Evolutionary conservation across 805 yeast genomes (phyloP).

Genomic region (Lipomyces sp.): DNA sequence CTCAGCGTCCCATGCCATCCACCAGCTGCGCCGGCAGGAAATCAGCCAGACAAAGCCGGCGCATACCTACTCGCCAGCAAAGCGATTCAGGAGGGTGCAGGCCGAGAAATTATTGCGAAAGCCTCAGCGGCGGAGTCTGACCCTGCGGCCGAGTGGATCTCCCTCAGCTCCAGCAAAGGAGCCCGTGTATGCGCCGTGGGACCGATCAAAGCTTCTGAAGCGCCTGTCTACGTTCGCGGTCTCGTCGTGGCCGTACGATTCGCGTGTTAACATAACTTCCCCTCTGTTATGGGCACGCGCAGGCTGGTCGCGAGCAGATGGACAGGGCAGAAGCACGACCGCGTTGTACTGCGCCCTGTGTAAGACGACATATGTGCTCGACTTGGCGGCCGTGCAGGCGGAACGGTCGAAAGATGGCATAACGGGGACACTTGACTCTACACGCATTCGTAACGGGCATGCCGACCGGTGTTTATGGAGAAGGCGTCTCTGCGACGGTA

Average conservation of each 20-base stretch:
- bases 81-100: slow-evolving; percentile 12
- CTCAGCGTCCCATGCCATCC: slow-evolving; percentile 3
- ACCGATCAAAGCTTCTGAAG: slow-evolving; percentile 11
- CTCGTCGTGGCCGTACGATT: slow-evolving; percentile 10
- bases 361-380: background rate
- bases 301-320: slow-evolving; percentile 19
- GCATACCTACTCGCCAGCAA: slow-evolving; percentile 12
- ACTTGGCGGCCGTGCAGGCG: background rate
- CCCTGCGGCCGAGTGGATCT: background rate
- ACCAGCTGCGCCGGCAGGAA: too few relatives aligned
- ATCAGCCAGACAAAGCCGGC: background rate
- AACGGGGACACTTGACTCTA: slow-evolving; percentile 2
- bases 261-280: slow-evolving; percentile 8
- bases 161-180: background rate
- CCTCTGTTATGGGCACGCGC: slow-evolving; percentile 22
- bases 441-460: slow-evolving; percentile 11
- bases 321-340: background rate
- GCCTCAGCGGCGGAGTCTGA: background rate
- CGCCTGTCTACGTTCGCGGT: slow-evolving; percentile 20
- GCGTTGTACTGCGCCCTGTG: slow-evolving; percentile 11
- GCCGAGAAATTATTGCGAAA: slow-evolving; percentile 4
- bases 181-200: slow-evolving; percentile 25
- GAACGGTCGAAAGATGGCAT: background rate
- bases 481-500: slow-evolving; percentile 21
- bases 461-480: slow-evolving; percentile 19